Base-by-base conservation (phyloP, 495 filamentous ascomycete species). In the Aspergillus heteromorphus region DNA sequence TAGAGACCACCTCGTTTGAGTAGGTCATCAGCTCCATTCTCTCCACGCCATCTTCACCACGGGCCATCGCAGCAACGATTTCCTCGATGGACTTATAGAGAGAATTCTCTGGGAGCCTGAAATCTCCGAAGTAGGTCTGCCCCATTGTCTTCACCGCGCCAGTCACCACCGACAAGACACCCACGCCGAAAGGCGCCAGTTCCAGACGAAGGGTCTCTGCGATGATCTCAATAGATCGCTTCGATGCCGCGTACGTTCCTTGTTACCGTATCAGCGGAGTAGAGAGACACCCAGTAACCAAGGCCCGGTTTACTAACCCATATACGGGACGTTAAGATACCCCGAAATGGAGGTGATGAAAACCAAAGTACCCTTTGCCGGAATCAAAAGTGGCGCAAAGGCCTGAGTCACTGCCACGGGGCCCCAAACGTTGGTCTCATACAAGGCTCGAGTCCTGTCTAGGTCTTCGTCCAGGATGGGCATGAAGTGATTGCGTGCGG, bases 361-460 rank as follows among this genome's bases (percentile, higher is more conserved):
- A 11, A 74, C 72, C 9, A 83, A 68, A 2, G 68, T 68, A 1
- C 79, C 78, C 40, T 67, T 68, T 1, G 74, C 63, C 10, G 61
- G 51, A 19, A 83, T 70, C 23, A 86, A 54, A 9, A 83, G 60
- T 10, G 77, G 75, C 17, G 75, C 49, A 63, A 86, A 85, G 1
- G 75, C 76, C 48, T 82, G 73, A 7, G 77, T 80, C 29, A 83
- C 72, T 4, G 69, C 70, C 29, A 85, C 60, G 2, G 72, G 57
- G 4, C 64, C 74, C 56, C 80, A 80, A 40, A 87, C 67, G 50
- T 87, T 85, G 20, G 73, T 65, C 10, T 85, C 72, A 51, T 80
- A 78, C 2, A 83, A 63, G 4, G 62, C 60, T 41, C 72, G 71
- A 0, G 70, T 68, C 6, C 65, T 68, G 8, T 69, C 70, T 1